phyloP scores from a whole-genome alignment of 2,329 filamentous ascomycete species.

The Mycosphaerella sp. region DNA sequence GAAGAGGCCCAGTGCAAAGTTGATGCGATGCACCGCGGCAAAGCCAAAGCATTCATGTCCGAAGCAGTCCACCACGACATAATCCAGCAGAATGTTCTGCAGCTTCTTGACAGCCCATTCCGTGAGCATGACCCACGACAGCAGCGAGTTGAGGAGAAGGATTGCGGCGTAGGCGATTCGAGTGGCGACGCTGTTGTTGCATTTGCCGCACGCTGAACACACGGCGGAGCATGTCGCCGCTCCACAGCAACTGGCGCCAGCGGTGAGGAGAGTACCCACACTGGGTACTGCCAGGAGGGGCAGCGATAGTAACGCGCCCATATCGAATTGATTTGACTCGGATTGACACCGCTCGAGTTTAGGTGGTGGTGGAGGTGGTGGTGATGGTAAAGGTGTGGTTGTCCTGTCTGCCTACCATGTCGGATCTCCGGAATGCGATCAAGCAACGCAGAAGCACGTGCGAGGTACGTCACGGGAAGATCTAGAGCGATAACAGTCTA shows the following conservation, averaged over 20 bases:
- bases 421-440: too few relatives aligned
- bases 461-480: too few relatives aligned
- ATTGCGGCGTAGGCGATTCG: constrained; percentile 81
- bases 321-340: constrained; percentile 35
- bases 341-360: too few relatives aligned
- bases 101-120: constrained; percentile 97
- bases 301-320: constrained; percentile 88
- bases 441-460: too few relatives aligned
- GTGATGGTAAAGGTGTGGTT: too few relatives aligned
- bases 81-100: constrained; percentile 85
- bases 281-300: constrained; percentile 85
- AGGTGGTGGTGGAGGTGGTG: too few relatives aligned
- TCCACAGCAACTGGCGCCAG: constrained; percentile 87
- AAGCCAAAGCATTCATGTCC: constrained; percentile 91
- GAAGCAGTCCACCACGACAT: constrained; percentile 83
- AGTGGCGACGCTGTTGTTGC: constrained; percentile 94
- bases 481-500: too few relatives aligned
- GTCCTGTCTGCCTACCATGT: too few relatives aligned
- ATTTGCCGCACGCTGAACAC: constrained; percentile 93
- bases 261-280: constrained; percentile 71
- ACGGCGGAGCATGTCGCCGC: constrained; percentile 91
- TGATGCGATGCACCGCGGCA: constrained; percentile 94
- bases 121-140: constrained; percentile 99
- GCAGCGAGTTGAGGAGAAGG: constrained; percentile 89
- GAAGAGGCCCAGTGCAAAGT: constrained; percentile 92